These are phyloP conservation scores for Polyporus tsugae DNA, from an alignment of 1,284 basidiomycete genomes.

Conservation along the genomic window DNA sequence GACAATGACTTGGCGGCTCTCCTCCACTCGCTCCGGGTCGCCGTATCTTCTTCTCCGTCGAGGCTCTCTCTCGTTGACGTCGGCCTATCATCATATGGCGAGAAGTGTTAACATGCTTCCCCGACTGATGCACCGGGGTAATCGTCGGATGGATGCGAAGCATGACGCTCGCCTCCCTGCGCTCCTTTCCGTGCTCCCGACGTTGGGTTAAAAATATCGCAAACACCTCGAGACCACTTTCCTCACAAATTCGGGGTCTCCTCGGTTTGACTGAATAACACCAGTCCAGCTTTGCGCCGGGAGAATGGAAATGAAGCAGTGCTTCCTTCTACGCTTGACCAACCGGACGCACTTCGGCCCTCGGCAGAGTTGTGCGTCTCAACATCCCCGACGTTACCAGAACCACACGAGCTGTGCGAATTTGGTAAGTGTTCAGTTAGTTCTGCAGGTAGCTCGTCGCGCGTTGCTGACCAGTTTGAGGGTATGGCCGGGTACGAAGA, in stretches of 20 bases:
- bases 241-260: constrained; percentile 22
- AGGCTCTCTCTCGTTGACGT: neutral
- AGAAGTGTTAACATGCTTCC: constrained; percentile 2
- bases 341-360: constrained; percentile 25
- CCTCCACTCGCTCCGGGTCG: constrained; percentile 9
- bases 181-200: constrained; percentile 8
- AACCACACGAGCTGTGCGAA: neutral
- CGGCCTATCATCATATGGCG: neutral
- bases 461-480: neutral
- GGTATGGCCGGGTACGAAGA: constrained; percentile 2
- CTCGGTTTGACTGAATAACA: constrained; percentile 23
- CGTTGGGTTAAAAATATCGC: constrained; percentile 17
- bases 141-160: constrained; percentile 22
- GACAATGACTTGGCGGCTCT: neutral
- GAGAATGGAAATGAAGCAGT: constrained; percentile 1
- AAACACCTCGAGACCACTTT: constrained; percentile 21
- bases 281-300: constrained; percentile 11
- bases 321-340: constrained; percentile 13
- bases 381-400: constrained; percentile 23
- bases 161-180: neutral
- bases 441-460: constrained; percentile 13
- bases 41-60: neutral
- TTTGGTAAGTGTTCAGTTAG: constrained; percentile 14
- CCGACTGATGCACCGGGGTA: constrained; percentile 11
- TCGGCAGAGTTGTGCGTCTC: constrained; percentile 10